Conservation (phyloP, 2,329 filamentous ascomycete species). For the Coniochaeta prunicola region DNA sequence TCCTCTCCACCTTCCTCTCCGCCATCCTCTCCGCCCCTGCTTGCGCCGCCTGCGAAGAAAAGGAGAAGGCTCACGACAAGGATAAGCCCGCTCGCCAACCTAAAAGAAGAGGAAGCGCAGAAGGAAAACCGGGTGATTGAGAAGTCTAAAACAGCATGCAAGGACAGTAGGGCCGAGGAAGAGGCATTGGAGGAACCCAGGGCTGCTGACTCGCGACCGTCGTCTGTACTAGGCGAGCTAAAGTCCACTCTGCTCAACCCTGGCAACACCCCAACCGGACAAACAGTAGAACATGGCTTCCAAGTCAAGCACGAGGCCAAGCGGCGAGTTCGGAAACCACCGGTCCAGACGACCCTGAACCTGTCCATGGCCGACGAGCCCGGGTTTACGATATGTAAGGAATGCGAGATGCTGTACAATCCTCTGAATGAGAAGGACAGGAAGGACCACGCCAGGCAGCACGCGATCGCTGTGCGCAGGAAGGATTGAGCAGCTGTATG, state of each 20-base stretch:
- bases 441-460: slow-evolving; percentile 28
- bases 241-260: not conserved
- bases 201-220: not conserved
- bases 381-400: slow-evolving; percentile 31
- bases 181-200: not conserved
- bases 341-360: slow-evolving; percentile 33
- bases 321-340: slow-evolving; percentile 8
- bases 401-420: slow-evolving; percentile 37
- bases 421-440: slow-evolving; percentile 34
- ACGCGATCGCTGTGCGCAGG: slow-evolving; percentile 8
- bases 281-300: not conserved
- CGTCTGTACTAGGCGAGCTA: not conserved
- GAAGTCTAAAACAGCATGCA: not conserved
- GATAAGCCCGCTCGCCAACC: not conserved
- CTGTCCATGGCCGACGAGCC: slow-evolving; percentile 25
- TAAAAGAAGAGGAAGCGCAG: not conserved
- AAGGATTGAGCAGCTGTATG: not conserved
- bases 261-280: not conserved
- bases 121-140: not conserved
- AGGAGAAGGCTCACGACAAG: slow-evolving; percentile 17
- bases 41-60: slow-evolving; percentile 14
- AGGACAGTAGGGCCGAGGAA: not conserved
- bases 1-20: slow-evolving; percentile 25
- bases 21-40: slow-evolving; percentile 21
- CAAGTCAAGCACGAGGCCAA: not conserved